Evolutionary conservation across 2,329 filamentous ascomycete genomes (phyloP), one percentile per base, ranked within the genome.

Genomic region (Cordyceps militaris): DNA sequence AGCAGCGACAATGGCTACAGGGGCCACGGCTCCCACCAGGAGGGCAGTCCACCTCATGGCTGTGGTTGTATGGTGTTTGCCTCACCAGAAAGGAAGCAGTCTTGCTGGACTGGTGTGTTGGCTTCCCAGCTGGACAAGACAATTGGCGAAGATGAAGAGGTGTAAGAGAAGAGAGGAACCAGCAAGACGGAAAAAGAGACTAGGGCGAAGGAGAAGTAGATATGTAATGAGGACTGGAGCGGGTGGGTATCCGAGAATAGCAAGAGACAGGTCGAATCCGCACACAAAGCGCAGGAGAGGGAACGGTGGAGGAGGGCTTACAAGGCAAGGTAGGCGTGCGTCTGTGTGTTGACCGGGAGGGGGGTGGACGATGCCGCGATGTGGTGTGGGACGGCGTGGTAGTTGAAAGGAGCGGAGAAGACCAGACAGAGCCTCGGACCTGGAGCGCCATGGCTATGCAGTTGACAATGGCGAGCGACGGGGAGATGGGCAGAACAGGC

Each of bases 31-130:
- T 58, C 69, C 64, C 23, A 73, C 59, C 42, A 74, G 60, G 47
- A 74, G 51, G 38, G 65, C 68, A 47, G 66, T 70, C 65, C 74
- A 71, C 62, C 69, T 66, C 73, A 75, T 75, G 54, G 30, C 62
- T 62, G 57, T 55, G 40, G 47, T 58, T 61, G 59, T 56, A 43
- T 49, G 43, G 42, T 38, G 53, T 56, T 28, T 56, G 53, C 34
- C 53, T 56, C 43, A 56, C 53, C 53, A 56, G 53, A 56, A n/a
- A 56, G 53, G 53, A 56, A 56, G 53, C 53, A 42, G 43, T 56
- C 53, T 56, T 46, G 34, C 30, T 56, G 44, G 53, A 56, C 34
- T 56, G 53, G 53, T 47, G 44, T 56, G 19, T 56, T 48, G 53
- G 53, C 50, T 59, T 59, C 52, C 50, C 34, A 59, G 48, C 42